Evolutionary conservation across 2,329 filamentous ascomycete genomes (phyloP), one percentile per base, ranked within the genome.

Genomic region (Magnaporthiopsis rhizophila): DNA sequence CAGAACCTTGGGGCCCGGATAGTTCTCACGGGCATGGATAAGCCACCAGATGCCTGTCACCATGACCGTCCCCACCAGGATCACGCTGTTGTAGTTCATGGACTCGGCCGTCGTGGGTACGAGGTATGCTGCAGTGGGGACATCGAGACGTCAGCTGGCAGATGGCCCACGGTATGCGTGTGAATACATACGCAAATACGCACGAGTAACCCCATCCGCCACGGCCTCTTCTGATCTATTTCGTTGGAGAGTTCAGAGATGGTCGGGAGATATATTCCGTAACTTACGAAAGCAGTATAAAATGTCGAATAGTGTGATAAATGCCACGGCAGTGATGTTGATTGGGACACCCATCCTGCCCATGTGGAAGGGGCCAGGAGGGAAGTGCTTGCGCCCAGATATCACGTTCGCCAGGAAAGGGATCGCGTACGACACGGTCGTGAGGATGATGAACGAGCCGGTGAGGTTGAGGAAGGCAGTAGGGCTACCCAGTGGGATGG

Each of bases 251-350:
- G 7, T 9, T 53, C n/a, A 6, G 6, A 13, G 38, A 15, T n/a
- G 26, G 5, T 6, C 5, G 45, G 45, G 45, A 11, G 30, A 30
- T 30, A 24, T 53, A 45, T 45, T 45, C 13, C 15, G 61, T 30
- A 26, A 75, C 79, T 76, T 69, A 82, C 80, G 84, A 75, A 87
- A 86, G 70, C 83, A 86, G 73, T 83, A 87, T 65, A 87, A 81
- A n/a, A 84, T 75, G 63, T 83, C 77, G 68, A 86, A 86, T 26
- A 84, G 74, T 1, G 79, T 69, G 64, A 86, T 86, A 63, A 85
- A 81, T 57, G 80, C 68, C 21, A 83, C 81, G 8, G 82, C 76
- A 5, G 80, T 67, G 13, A 73, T 64, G 68, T 86, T 86, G 69
- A 86, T 69, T 2, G 74, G 66, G 57, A 74, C 80, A 1, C 84